Evolutionary conservation across 768 basidiomycete species (phyloP).

Genomic region (Phlegmacium glaucopus): DNA sequence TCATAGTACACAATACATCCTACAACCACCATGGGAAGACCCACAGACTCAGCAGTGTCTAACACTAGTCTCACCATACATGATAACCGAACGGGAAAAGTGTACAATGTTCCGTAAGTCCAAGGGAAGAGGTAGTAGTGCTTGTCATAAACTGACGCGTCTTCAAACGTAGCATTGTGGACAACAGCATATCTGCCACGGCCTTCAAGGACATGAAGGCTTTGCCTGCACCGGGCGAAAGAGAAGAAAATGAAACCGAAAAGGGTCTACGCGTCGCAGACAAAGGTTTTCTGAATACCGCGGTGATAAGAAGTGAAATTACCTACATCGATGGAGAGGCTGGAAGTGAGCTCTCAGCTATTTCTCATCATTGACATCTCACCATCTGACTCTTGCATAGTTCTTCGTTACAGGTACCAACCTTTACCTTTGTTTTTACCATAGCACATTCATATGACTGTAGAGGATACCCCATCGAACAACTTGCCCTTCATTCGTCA

Average conservation of each 20-base stretch:
- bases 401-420: conserved; percentile 69
- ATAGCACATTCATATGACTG: neutral
- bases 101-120: conserved; percentile 69
- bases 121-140: neutral
- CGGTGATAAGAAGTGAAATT: conserved; percentile 75
- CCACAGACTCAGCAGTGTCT: conserved; percentile 12
- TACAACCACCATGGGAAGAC: conserved; percentile 24
- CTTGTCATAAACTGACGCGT: conserved; percentile 4
- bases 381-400: conserved; percentile 17
- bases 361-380: neutral
- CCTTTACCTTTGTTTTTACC: neutral
- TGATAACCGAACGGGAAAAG: conserved; percentile 85
- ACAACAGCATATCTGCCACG: conserved; percentile 78
- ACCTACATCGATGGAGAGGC: conserved; percentile 91
- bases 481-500: conserved; percentile 74
- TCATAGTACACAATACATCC: neutral
- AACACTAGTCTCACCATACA: conserved; percentile 55
- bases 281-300: conserved; percentile 81
- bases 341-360: conserved; percentile 48
- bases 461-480: conserved; percentile 92
- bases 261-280: conserved; percentile 78
- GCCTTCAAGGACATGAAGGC: conserved; percentile 79
- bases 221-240: conserved; percentile 50
- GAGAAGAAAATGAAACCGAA: conserved; percentile 79
- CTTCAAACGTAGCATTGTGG: conserved; percentile 53